Conservation (phyloP, 768 basidiomycete species). For the Amanita phalloides region DNA sequence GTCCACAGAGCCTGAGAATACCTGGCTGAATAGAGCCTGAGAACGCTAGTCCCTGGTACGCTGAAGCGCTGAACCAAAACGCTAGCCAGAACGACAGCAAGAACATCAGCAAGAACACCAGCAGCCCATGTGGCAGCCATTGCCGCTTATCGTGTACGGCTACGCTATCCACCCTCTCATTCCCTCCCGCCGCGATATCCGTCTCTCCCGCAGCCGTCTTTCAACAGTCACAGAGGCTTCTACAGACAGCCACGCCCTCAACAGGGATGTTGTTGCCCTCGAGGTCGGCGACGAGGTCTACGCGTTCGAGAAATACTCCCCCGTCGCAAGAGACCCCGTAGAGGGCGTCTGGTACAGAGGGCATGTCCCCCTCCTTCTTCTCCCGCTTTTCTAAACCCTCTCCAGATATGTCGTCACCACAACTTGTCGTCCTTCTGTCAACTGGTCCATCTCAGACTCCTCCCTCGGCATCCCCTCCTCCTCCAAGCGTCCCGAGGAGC, state of each 20-base stretch:
- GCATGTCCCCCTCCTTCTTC: constrained; percentile 31
- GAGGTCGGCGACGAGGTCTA: constrained; percentile 97
- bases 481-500: constrained; percentile 56
- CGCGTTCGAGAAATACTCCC: constrained; percentile 87
- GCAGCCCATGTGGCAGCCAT: constrained; percentile 36
- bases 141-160: constrained; percentile 74
- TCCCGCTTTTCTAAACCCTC: constrained; percentile 6
- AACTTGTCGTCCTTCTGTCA: constrained; percentile 59
- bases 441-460: constrained; percentile 50
- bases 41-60: too few species aligned
- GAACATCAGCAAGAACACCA: too few species aligned
- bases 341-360: constrained; percentile 91
- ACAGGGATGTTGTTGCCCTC: constrained; percentile 72
- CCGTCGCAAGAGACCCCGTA: constrained; percentile 52
- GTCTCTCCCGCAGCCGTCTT: constrained; percentile 41
- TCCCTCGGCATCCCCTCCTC: constrained; percentile 27
- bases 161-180: constrained; percentile 82
- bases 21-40: background rate
- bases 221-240: constrained; percentile 56
- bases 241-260: constrained; percentile 50
- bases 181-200: constrained; percentile 65
- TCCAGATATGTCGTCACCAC: constrained; percentile 80
- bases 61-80: too few species aligned
- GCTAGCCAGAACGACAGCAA: too few species aligned
- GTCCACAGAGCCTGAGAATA: background rate